Conservation (phyloP, 1,284 basidiomycete species). For the Papiliotrema terrestris region DNA sequence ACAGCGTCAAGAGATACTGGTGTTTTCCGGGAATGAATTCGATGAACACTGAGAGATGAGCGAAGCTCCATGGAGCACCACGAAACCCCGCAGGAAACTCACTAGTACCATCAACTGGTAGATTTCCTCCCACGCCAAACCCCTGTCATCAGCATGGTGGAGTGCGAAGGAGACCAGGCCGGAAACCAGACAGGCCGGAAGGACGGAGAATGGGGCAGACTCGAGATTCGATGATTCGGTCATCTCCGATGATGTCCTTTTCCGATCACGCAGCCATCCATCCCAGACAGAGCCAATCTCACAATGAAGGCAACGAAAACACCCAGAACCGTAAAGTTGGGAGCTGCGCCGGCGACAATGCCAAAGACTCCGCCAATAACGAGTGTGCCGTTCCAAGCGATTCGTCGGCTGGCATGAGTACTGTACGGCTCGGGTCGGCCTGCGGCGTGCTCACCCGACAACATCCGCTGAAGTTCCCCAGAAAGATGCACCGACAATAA, state of each 20-base stretch:
- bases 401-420: conserved; percentile 50
- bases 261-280: too few relatives aligned
- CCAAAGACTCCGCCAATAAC: conserved; percentile 61
- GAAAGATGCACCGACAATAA: conserved; percentile 58
- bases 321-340: conserved; percentile 55
- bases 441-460: conserved; percentile 33
- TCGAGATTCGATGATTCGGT: too few relatives aligned
- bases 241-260: too few relatives aligned
- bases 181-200: too few relatives aligned
- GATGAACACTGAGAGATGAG: too few relatives aligned
- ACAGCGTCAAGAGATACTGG: conserved; percentile 63
- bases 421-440: background rate
- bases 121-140: conserved; percentile 60
- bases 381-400: conserved; percentile 61
- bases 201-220: too few relatives aligned
- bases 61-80: too few relatives aligned
- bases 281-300: too few relatives aligned
- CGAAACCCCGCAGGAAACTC: too few relatives aligned
- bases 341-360: conserved; percentile 57
- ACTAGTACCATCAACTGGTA: conserved; percentile 59
- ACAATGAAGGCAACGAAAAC: conserved; percentile 48
- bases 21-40: conserved; percentile 58
- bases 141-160: background rate
- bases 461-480: conserved; percentile 53
- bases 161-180: too few relatives aligned